phyloP scores from a whole-genome alignment of 2,329 filamentous ascomycete species.

The Penicillium corylophilum region DNA sequence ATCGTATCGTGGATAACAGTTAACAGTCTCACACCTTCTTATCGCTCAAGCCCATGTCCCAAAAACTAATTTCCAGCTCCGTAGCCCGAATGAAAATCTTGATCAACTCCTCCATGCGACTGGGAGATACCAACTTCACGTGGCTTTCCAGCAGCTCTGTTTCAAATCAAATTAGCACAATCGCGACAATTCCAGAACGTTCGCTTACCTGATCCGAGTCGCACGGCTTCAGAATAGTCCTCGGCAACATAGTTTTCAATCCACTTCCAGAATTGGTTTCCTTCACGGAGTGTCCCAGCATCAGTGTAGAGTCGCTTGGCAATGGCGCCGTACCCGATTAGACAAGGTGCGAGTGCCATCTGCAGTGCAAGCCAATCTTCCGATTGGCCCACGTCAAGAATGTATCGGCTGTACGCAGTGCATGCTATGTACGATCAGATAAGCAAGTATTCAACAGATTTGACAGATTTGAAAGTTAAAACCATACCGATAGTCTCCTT shows the following conservation, averaged over 20 bases:
- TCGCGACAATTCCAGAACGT: background rate
- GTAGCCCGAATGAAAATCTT: constrained; percentile 86
- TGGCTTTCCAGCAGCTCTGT: constrained; percentile 73
- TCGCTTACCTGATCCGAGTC: constrained; percentile 63
- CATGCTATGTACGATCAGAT: constrained; percentile 54
- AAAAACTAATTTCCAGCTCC: constrained; percentile 72
- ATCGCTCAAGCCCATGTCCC: constrained; percentile 62
- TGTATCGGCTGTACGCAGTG: constrained; percentile 79
- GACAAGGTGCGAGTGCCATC: constrained; percentile 78
- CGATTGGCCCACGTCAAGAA: constrained; percentile 83
- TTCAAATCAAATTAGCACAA: background rate
- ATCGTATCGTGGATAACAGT: background rate
- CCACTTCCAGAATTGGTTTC: constrained; percentile 84
- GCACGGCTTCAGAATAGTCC: constrained; percentile 73
- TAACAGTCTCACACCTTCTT: constrained; percentile 16
- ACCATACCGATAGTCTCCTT: constrained; percentile 69
- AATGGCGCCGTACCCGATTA: constrained; percentile 84
- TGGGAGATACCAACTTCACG: constrained; percentile 69
- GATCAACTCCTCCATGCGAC: constrained; percentile 76
- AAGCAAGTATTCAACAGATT: constrained; percentile 1
- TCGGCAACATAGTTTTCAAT: constrained; percentile 83
- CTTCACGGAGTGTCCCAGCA: constrained; percentile 58
- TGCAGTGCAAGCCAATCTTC: constrained; percentile 87
- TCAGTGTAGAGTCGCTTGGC: constrained; percentile 68
- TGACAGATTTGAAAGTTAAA: background rate